These are phyloP conservation scores for Apiotrichum mycotoxinovorans DNA, from an alignment of 1,284 basidiomycete genomes.

Conservation along the genomic window DNA sequence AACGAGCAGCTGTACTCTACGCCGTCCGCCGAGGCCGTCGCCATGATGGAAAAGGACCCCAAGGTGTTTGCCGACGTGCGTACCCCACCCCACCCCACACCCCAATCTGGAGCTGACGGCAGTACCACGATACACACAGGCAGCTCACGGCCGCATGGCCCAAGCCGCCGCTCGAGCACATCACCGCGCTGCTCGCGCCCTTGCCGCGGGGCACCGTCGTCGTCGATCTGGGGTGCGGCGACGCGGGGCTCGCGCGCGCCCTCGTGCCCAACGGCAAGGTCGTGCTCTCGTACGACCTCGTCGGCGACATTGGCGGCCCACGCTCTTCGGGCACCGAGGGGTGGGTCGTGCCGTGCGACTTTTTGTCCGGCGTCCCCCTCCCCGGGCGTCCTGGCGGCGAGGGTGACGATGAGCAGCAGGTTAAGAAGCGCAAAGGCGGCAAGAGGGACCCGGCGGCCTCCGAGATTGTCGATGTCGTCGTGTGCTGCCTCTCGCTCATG, in stretches of 20 bases:
- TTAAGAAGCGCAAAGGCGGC: conserved; percentile 19
- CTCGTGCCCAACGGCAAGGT: conserved; percentile 65
- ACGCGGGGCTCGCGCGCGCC: conserved; percentile 77
- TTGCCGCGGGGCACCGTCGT: conserved; percentile 69
- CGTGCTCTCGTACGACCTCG: conserved; percentile 76
- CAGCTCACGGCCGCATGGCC: conserved; percentile 87
- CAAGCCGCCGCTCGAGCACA: conserved; percentile 77
- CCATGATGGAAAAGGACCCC: conserved; percentile 77
- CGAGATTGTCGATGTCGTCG: conserved; percentile 78
- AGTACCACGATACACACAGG: conserved; percentile 90
- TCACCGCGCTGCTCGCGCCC: conserved; percentile 58
- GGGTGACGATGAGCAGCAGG: conserved; percentile 1
- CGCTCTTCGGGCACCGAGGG: conserved; percentile 29
- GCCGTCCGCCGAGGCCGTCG: conserved; percentile 65
- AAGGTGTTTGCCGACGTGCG: conserved; percentile 70
- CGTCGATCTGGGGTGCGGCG: conserved; percentile 92
- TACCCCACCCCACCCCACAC: conserved; percentile 2
- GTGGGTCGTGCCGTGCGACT: conserved; percentile 76
- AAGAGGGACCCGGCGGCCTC: conserved; percentile 19
- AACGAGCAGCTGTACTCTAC: conserved; percentile 86
- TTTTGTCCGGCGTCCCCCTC: conserved; percentile 67
- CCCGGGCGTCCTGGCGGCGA: conserved; percentile 66
- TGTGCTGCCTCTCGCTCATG: conserved; percentile 96
- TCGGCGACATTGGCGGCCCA: conserved; percentile 56
- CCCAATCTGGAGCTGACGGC: conserved; percentile 10